These are phyloP conservation scores for Bigelowiella natans DNA, from an alignment of 78 protist species.

Conservation along the genomic window DNA sequence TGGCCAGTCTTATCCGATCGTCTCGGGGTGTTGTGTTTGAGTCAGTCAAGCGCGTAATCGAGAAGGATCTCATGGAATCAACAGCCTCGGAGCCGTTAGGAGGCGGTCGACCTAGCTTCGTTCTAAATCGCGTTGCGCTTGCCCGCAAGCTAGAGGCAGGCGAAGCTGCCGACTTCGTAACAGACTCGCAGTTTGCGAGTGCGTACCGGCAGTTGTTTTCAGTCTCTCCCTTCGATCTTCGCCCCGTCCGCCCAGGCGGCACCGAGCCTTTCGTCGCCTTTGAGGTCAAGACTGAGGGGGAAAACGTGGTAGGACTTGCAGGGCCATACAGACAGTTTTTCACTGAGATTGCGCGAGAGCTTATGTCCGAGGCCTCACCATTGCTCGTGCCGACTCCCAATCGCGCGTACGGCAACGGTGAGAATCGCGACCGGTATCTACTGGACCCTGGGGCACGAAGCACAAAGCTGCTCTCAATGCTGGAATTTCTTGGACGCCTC, in stretches of 20 bases:
- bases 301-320: not conserved
- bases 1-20: not conserved
- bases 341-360: not conserved
- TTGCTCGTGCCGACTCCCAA: not conserved
- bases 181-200: not conserved
- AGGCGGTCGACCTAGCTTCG: not conserved
- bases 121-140: not conserved
- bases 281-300: not conserved
- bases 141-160: not conserved
- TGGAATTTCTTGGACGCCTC: not conserved
- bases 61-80: not conserved
- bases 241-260: not conserved
- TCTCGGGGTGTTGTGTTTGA: not conserved
- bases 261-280: slow-evolving; percentile 9
- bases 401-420: not conserved
- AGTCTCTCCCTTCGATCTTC: not conserved
- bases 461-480: not conserved
- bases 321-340: slow-evolving; percentile 7
- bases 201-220: not conserved
- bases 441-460: not conserved
- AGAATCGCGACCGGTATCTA: not conserved
- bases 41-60: not conserved
- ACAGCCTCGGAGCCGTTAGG: not conserved
- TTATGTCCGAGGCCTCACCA: not conserved
- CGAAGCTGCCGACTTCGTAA: not conserved